Evolutionary conservation across 495 filamentous ascomycete species (phyloP), one percentile per base, ranked within the genome.

Genomic region (Halenospora varia): DNA sequence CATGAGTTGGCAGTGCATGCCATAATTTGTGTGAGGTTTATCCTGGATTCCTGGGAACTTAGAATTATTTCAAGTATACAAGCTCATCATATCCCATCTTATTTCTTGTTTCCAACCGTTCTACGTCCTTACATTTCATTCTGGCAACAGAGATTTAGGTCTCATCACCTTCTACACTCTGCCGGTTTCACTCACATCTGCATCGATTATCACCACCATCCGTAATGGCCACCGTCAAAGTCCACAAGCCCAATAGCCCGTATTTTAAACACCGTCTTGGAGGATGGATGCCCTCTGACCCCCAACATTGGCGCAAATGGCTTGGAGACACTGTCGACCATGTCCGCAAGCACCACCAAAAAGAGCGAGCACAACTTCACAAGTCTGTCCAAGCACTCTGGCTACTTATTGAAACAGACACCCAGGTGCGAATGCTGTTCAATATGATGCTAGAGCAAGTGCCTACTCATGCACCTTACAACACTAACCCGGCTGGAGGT

Each of bases 391-490:
- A 72, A 42, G 76, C 78, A 45, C 76, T 82, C 65, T 67, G 76
- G 62, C 54, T 68, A 1, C 44, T 81, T 15, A 81, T 82, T 53
- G 77, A 82, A 53, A 53, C 57, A 17, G 74, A 75, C 50, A 55
- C 75, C 13, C 64, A 70, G 25, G 69, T 81, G 20, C 75, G 73
- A 61, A 80, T 81, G 77, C 75, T 76, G 66, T 81, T 81, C 62
- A 64, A 62, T 47, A 64, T 71, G 56, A 89, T 89, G 87, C 88
- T 88, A 72, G 71, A 78, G 20, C 81, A 90, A 68, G 71, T 92
- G 35, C 88, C 88, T 0, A 35, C 29, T 35, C 29, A 35, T 13
- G 66, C 74, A 15, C 77, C 77, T 18, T 89, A 89, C 70, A 60
- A 73, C 52, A 75, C 70, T 0, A 83, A 88, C 57, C 84, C 85